Evolutionary conservation across 73 alveolate genomes (phyloP).

Genomic region (Loxodes magnus): DNA sequence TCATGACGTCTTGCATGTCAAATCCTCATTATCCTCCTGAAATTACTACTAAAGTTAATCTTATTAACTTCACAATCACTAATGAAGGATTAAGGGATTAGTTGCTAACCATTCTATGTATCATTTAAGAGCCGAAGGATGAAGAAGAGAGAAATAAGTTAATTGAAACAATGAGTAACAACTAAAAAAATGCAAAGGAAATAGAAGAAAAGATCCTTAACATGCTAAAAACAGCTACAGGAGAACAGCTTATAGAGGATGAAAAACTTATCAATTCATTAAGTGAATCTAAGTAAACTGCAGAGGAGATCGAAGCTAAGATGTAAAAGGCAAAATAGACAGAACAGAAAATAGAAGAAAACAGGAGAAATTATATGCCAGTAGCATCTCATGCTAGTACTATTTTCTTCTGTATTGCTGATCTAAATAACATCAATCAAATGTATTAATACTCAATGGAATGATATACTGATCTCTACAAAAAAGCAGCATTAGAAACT

Average conservation of each 20-base stretch:
- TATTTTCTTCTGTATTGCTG: slow-evolving; percentile 74
- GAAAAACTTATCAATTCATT: slow-evolving; percentile 72
- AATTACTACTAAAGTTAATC: slow-evolving; percentile 88
- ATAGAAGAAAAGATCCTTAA: slow-evolving; percentile 71
- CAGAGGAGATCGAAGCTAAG: slow-evolving; percentile 79
- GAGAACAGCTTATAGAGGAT: slow-evolving; percentile 74
- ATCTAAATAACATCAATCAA: slow-evolving; percentile 79
- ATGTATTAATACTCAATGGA: slow-evolving; percentile 91
- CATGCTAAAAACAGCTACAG: slow-evolving; percentile 62
- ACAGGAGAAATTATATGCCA: slow-evolving; percentile 76
- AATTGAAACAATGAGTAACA: slow-evolving; percentile 64
- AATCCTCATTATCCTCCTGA: slow-evolving; percentile 99
- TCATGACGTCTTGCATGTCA: slow-evolving; percentile 88
- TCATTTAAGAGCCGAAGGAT: slow-evolving; percentile 88
- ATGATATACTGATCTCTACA: slow-evolving; percentile 70
- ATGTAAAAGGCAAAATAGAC: slow-evolving; percentile 77
- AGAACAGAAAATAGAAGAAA: slow-evolving; percentile 75
- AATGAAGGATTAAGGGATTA: slow-evolving; percentile 95
- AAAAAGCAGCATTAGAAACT: slow-evolving; percentile 65
- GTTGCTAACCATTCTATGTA: slow-evolving; percentile 77
- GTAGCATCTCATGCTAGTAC: slow-evolving; percentile 82
- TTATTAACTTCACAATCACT: slow-evolving; percentile 96
- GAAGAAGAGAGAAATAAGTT: slow-evolving; percentile 87
- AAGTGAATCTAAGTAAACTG: slow-evolving; percentile 70
- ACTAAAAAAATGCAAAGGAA: slow-evolving; percentile 59